Conservation (phyloP, 805 yeast genomes). For the Candida broadrunensis region DNA sequence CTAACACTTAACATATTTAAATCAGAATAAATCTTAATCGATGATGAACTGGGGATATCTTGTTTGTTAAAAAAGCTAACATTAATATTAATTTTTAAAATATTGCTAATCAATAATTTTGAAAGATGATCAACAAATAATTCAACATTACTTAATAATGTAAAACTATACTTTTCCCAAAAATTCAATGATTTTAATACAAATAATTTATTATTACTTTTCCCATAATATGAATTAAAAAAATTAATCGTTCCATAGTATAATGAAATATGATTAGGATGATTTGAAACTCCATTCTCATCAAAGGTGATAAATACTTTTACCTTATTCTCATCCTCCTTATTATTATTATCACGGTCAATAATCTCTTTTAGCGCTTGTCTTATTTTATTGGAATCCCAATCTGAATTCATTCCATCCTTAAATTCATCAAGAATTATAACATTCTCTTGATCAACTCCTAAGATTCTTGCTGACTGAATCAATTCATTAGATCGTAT, state of each 20-base stretch:
- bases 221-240: slow-evolving; percentile 12
- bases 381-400: slow-evolving; percentile 54
- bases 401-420: slow-evolving; percentile 67
- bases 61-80: slow-evolving; percentile 29
- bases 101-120: slow-evolving; percentile 23
- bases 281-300: slow-evolving; percentile 74
- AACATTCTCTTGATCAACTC: slow-evolving; percentile 42
- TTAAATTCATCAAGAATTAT: slow-evolving; percentile 41
- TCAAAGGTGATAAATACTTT: slow-evolving; percentile 74
- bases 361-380: slow-evolving; percentile 29
- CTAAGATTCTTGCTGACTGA: slow-evolving; percentile 53
- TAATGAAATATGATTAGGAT: slow-evolving; percentile 79
- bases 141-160: slow-evolving; percentile 40
- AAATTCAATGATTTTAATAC: slow-evolving; percentile 35
- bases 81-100: slow-evolving; percentile 28
- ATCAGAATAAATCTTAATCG: slow-evolving; percentile 39
- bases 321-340: slow-evolving; percentile 8
- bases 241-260: slow-evolving; percentile 46
- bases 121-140: slow-evolving; percentile 38
- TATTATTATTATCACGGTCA: slow-evolving; percentile 9
- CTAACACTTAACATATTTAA: slow-evolving; percentile 39
- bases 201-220: slow-evolving; percentile 17
- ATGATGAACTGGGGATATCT: slow-evolving; percentile 12
- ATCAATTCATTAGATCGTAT: slow-evolving; percentile 59
- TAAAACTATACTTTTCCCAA: slow-evolving; percentile 49